These are phyloP conservation scores for Tagetes erecta DNA, from an alignment of 129 eudicot genomes.

Conservation along the genomic window DNA sequence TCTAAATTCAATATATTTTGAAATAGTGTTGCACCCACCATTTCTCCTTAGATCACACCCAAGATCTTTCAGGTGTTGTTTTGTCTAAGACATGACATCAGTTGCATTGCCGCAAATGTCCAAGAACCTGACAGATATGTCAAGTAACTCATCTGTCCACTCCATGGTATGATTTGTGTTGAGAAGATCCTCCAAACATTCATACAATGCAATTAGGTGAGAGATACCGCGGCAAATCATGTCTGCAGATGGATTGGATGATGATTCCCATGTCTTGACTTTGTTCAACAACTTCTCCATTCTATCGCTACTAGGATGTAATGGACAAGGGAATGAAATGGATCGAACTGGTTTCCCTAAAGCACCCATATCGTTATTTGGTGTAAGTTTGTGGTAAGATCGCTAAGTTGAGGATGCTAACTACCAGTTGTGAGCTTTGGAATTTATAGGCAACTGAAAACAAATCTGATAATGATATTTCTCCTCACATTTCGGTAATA, in stretches of 20 bases:
- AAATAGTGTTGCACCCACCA: slow-evolving; percentile 13
- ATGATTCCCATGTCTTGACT: slow-evolving; percentile 32
- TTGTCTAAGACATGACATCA: slow-evolving; percentile 29
- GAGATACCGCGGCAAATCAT: slow-evolving; percentile 33
- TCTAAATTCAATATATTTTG: slow-evolving; percentile 28
- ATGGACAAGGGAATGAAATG: slow-evolving; percentile 36
- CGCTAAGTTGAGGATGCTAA: neutral
- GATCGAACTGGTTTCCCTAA: slow-evolving; percentile 27
- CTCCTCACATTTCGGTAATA: neutral
- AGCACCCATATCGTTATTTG: slow-evolving; percentile 20
- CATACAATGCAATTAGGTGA: slow-evolving; percentile 31
- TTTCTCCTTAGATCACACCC: slow-evolving; percentile 33
- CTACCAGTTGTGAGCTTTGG: neutral
- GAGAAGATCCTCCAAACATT: slow-evolving; percentile 38
- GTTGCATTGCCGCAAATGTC: slow-evolving; percentile 33
- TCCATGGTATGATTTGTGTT: slow-evolving; percentile 23
- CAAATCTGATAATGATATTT: neutral
- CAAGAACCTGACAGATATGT: slow-evolving; percentile 32
- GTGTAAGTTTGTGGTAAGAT: neutral
- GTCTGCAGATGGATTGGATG: slow-evolving; percentile 23
- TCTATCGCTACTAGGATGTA: slow-evolving; percentile 35
- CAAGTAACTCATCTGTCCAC: slow-evolving; percentile 33
- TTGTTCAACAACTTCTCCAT: slow-evolving; percentile 28
- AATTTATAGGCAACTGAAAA: slow-evolving; percentile 18
- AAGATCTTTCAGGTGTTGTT: slow-evolving; percentile 20